Base-by-base conservation (phyloP, 441 rosid species). In the Melastoma candidum region DNA sequence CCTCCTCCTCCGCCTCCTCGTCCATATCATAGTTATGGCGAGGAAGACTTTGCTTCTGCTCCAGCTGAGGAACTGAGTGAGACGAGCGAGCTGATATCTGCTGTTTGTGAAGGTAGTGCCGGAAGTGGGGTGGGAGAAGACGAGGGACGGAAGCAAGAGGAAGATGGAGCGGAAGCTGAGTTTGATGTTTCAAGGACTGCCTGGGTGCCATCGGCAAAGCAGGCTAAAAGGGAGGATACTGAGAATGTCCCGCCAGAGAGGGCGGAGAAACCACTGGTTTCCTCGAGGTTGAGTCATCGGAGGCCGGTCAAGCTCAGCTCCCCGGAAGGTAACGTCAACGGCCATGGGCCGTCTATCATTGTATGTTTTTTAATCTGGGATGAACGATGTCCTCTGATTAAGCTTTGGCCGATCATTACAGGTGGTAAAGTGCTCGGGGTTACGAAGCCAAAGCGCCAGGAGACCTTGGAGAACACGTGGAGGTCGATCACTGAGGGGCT, bases 171-270 rank as follows among this genome's bases (percentile, higher is more conserved):
- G 11, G 49, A 12, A 53, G 48, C 49, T 49, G 85, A 77, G 54
- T 64, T 61, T 54, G 66, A 9, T 4, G 65, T 62, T 32, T 63
- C 75, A 1, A 69, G 49, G 57, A 63, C 80, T 53, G 39, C 58
- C 26, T 76, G 71, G 76, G 61, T 72, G 52, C 51, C 63, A 13
- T 50, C 63, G 49, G 80, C 77, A 17, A 17, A 17, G 52, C 46
- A 0, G 39, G 0, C 25, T 11, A 43, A 45, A 25, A 26, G 48
- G 57, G 39, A 8, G 1, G 41, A 1, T 3, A 2, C 49, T 5
- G 12, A 50, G 11, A 32, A 49, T 7, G 17, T 12, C 0, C 0
- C 36, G 45, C 25, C 46, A 45, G 56, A 52, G 27, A 25, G 56
- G 56, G 45, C 56, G 32, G 66, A 62, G 60, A 54, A 62, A 39